Evolutionary conservation across 768 basidiomycete genomes (phyloP).

Genomic region (Calocera cornea): DNA sequence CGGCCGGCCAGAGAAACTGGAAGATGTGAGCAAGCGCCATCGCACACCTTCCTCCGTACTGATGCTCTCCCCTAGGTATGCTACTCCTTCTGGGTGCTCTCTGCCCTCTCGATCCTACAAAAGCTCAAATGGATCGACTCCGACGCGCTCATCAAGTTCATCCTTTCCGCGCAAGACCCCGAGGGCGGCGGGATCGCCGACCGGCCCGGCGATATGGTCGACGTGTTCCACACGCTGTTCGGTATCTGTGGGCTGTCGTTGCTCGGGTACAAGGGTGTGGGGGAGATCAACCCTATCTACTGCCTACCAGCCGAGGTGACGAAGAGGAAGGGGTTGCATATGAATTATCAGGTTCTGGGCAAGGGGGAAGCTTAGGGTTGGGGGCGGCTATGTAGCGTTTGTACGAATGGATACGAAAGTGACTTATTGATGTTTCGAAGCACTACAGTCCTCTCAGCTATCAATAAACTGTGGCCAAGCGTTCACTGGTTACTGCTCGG

Average conservation of each 20-base stretch:
- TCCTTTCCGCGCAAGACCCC: slow-evolving; percentile 81
- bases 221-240: slow-evolving; percentile 95
- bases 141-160: slow-evolving; percentile 63
- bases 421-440: not conserved
- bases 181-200: slow-evolving; percentile 92
- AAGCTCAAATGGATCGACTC: slow-evolving; percentile 80
- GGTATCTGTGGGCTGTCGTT: slow-evolving; percentile 78
- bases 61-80: slow-evolving; percentile 52
- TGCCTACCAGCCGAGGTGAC: slow-evolving; percentile 83
- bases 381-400: not conserved
- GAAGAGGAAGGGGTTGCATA: slow-evolving; percentile 45
- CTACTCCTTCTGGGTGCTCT: slow-evolving; percentile 95
- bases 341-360: slow-evolving; percentile 7
- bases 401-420: not conserved
- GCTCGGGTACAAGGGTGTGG: slow-evolving; percentile 70
- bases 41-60: not conserved
- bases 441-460: no score
- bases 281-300: slow-evolving; percentile 84
- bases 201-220: slow-evolving; percentile 80
- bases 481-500: no score
- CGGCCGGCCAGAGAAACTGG: slow-evolving; percentile 93
- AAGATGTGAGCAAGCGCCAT: slow-evolving; percentile 54
- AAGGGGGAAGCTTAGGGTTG: not conserved
- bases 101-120: slow-evolving; percentile 69
- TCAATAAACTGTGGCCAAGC: no score